Base-by-base conservation (phyloP, 768 basidiomycete genomes). In the Clitopilus hobsonii region DNA sequence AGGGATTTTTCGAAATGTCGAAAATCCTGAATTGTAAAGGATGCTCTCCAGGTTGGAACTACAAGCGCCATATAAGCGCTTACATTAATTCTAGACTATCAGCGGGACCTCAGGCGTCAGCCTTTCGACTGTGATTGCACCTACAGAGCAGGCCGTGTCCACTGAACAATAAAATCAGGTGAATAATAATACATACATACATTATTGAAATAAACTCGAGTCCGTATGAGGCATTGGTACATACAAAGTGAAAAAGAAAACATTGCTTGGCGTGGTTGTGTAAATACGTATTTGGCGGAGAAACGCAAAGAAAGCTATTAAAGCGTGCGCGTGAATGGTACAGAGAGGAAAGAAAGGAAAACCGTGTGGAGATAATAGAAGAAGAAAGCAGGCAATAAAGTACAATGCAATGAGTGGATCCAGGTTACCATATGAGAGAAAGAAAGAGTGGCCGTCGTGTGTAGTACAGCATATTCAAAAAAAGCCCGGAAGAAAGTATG, bases 161-260 rank as follows among this genome's bases (percentile, higher is more conserved):
- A 25, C 5, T 38, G 38, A 38, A 23, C 18, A 36, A 38, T 22
- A 38, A 22, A 23, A 38, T 22, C 18, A 38, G 6, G 30, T 51
- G 14, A n/a, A 64, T 61, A 64, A 61, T 64, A 60, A 61, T 66
- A 64, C 65, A 66, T 66, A 66, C 63, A 66, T 63, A 61, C 54
- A 55, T 60, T 60, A n/a, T n/a, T n/a, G n/a, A n/a, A n/a, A n/a
- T n/a, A n/a, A n/a, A n/a, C n/a, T n/a, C n/a, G n/a, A n/a, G n/a
- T n/a, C n/a, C n/a, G n/a, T n/a, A n/a, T n/a, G n/a, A n/a, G n/a
- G n/a, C n/a, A n/a, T n/a, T n/a, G n/a, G n/a, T n/a, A n/a, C n/a
- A n/a, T n/a, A n/a, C n/a, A n/a, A n/a, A n/a, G n/a, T n/a, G 24
- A 49, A 38, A 32, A 45, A 13, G 24, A 53, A 47, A 25, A 41